phyloP scores from a whole-genome alignment of 768 basidiomycete species.

The Krasilnikovozyma curviuscula region DNA sequence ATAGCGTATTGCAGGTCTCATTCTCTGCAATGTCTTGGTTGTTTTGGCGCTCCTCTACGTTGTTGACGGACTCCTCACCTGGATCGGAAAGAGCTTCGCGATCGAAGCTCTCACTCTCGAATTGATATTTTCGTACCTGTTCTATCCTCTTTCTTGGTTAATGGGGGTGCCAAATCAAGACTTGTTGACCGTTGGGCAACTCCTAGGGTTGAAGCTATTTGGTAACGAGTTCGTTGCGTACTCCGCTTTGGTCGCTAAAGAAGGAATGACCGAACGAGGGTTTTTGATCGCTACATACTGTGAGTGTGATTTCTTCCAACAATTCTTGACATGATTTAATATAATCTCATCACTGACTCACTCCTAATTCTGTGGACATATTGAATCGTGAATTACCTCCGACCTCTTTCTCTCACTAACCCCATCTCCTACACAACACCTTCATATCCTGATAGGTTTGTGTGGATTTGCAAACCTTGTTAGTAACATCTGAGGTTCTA shows the following conservation, averaged over 20 bases:
- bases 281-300: neutral
- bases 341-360: too few relatives aligned
- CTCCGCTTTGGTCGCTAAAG: neutral
- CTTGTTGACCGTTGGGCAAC: constrained; percentile 51
- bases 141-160: constrained; percentile 74
- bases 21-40: constrained; percentile 44
- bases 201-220: constrained; percentile 69
- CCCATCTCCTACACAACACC: too few relatives aligned
- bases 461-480: too few relatives aligned
- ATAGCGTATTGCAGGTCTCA: constrained; percentile 73
- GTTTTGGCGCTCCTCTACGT: constrained; percentile 61
- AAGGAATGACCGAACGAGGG: neutral
- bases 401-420: too few relatives aligned
- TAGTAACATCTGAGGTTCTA: too few relatives aligned
- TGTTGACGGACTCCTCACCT: constrained; percentile 40
- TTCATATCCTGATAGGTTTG: too few relatives aligned
- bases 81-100: constrained; percentile 71
- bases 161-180: constrained; percentile 25
- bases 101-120: constrained; percentile 55
- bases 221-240: constrained; percentile 23
- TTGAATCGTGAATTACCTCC: too few relatives aligned
- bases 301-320: too few relatives aligned
- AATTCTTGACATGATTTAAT: too few relatives aligned
- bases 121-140: constrained; percentile 65
- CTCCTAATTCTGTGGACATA: too few relatives aligned